Conservation (phyloP, 805 yeast species). For the Lipomyces mesembrius region DNA sequence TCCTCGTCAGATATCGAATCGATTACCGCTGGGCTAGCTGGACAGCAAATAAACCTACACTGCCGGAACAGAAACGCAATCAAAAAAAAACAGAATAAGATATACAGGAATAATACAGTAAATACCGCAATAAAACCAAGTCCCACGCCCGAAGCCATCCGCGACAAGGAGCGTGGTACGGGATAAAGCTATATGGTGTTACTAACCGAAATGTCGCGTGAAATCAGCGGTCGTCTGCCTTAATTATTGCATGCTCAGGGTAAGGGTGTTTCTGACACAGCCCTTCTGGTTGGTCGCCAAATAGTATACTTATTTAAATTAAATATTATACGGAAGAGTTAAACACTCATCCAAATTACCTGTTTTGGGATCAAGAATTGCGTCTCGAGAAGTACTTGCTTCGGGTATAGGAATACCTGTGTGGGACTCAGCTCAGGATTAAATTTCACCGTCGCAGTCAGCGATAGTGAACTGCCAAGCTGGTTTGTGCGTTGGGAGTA, state of each 20-base stretch:
- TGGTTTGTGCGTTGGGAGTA: too few relatives aligned
- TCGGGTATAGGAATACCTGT: too few relatives aligned
- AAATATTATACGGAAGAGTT: too few relatives aligned
- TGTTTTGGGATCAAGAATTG: too few relatives aligned
- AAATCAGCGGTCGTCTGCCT: too few relatives aligned
- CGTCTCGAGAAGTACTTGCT: too few relatives aligned
- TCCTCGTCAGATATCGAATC: not conserved
- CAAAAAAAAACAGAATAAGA: conserved; percentile 1
- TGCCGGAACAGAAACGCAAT: conserved; percentile 1
- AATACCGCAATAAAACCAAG: not conserved
- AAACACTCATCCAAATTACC: too few relatives aligned
- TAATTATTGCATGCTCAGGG: not conserved
- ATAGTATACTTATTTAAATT: too few relatives aligned
- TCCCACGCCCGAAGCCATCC: conserved; percentile 1
- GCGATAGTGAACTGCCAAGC: too few relatives aligned
- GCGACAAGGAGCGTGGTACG: not conserved
- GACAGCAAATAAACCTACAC: not conserved
- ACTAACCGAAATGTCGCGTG: not conserved
- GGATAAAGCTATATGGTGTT: not conserved
- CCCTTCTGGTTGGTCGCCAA: too few relatives aligned
- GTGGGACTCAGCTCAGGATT: too few relatives aligned
- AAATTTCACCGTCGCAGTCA: too few relatives aligned
- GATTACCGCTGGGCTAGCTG: not conserved
- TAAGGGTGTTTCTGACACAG: not conserved
- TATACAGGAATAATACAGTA: not conserved